Evolutionary conservation across 148 eudicot species (phyloP).

Genomic region (Heliamphora exappendiculata): DNA sequence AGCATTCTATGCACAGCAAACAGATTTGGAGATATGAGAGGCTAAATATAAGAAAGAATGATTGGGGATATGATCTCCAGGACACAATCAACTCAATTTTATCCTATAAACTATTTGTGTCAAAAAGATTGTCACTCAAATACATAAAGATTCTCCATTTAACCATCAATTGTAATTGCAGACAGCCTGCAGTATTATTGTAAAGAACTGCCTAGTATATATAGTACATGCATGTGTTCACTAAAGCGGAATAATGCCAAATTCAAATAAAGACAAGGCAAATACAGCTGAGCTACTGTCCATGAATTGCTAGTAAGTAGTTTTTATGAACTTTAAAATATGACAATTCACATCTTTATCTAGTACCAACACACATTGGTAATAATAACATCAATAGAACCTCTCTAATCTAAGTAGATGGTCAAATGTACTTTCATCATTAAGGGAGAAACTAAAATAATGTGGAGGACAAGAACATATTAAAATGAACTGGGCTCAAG

Average conservation of each 20-base stretch:
- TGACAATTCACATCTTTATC: neutral
- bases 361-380: neutral
- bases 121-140: neutral
- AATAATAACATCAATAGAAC: neutral
- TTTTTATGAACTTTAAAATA: neutral
- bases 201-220: neutral
- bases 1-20: neutral
- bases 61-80: neutral
- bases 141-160: neutral
- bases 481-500: neutral
- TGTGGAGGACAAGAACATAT: too few species aligned
- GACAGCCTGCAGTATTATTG: neutral
- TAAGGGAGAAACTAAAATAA: too few species aligned
- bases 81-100: neutral
- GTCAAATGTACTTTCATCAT: too few species aligned
- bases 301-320: neutral
- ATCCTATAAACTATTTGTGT: neutral
- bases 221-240: neutral
- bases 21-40: neutral
- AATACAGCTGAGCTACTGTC: neutral
- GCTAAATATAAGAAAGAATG: neutral
- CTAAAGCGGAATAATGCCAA: neutral
- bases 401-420: too few species aligned
- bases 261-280: neutral
- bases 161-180: neutral